A percentile compares a stretch with the other conserved stretches of the same genome.
phyloP scores from a whole-genome alignment of 148 eudicot species.

The Gaultheria prostrata region DNA sequence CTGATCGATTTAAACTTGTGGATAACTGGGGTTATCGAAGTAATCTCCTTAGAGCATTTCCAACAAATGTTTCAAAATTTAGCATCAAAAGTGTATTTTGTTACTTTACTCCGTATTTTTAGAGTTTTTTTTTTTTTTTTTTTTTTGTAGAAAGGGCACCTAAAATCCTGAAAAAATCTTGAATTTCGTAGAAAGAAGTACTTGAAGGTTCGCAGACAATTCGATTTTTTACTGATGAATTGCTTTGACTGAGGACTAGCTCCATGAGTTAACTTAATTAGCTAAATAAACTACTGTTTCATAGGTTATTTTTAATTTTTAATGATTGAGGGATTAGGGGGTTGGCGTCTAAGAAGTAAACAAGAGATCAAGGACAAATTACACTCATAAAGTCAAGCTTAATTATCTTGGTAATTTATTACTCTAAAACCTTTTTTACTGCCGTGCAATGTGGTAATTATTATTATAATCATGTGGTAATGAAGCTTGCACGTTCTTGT shows the following conservation, averaged over 20 bases:
- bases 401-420: background rate
- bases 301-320: background rate
- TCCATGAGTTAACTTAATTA: background rate
- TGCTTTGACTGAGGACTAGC: slow-evolving; percentile 10
- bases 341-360: background rate
- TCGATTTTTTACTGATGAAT: background rate
- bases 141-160: background rate
- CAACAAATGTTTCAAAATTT: too few species aligned
- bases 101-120: background rate
- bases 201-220: too few species aligned
- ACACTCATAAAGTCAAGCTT: background rate
- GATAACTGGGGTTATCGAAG: background rate
- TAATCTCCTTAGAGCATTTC: background rate
- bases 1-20: background rate
- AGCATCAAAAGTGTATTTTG: background rate
- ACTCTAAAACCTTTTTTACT: background rate
- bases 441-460: background rate
- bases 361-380: slow-evolving; percentile 14
- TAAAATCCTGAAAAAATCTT: too few species aligned
- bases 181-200: too few species aligned
- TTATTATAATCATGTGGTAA: slow-evolving; percentile 13
- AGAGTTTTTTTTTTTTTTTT: background rate
- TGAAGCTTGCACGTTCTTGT: slow-evolving; percentile 20
- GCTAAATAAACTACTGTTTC: background rate
- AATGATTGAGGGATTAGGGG: slow-evolving; percentile 11